Evolutionary conservation across 2,329 filamentous ascomycete genomes (phyloP).

Genomic region (Xylaria sp.): DNA sequence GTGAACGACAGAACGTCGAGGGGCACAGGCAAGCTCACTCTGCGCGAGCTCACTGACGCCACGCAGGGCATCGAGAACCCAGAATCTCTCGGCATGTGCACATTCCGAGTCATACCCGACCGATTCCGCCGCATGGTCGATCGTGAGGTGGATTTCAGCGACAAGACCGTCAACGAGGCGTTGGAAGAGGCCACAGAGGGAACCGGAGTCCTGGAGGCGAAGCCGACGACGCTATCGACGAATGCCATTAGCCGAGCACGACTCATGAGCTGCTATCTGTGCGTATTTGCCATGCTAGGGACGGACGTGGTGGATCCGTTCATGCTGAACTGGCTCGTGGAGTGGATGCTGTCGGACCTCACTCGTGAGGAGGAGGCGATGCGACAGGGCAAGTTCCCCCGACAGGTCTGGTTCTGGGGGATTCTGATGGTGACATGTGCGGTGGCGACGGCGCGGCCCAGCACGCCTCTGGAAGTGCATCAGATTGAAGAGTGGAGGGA

Average conservation of each 20-base stretch:
- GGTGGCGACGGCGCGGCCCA: conserved; percentile 40
- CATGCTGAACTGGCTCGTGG: conserved; percentile 44
- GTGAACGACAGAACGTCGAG: conserved; percentile 37
- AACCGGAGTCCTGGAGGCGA: conserved; percentile 19
- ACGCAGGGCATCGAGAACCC: conserved; percentile 39
- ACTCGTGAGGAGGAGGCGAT: conserved; percentile 40
- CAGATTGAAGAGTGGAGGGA: conserved; percentile 44
- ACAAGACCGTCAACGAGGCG: conserved; percentile 39
- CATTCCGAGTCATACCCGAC: conserved; percentile 36
- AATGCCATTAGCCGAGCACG: conserved; percentile 42
- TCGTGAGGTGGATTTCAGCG: conserved; percentile 33
- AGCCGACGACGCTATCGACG: conserved; percentile 36
- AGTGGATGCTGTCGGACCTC: conserved; percentile 43
- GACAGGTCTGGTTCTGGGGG: conserved; percentile 43
- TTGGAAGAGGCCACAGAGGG: conserved; percentile 34
- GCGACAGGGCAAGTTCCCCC: conserved; percentile 39
- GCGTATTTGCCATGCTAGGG: conserved; percentile 41
- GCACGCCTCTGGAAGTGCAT: conserved; percentile 36
- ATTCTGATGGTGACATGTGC: conserved; percentile 43
- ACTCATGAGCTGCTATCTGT: conserved; percentile 42
- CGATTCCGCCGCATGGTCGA: conserved; percentile 36
- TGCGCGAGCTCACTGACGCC: conserved; percentile 38
- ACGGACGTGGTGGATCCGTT: conserved; percentile 41
- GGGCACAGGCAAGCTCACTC: conserved; percentile 39
- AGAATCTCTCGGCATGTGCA: conserved; percentile 38